Conservation (phyloP, 1,284 basidiomycete species). For the Laetiporus sulphureus region DNA sequence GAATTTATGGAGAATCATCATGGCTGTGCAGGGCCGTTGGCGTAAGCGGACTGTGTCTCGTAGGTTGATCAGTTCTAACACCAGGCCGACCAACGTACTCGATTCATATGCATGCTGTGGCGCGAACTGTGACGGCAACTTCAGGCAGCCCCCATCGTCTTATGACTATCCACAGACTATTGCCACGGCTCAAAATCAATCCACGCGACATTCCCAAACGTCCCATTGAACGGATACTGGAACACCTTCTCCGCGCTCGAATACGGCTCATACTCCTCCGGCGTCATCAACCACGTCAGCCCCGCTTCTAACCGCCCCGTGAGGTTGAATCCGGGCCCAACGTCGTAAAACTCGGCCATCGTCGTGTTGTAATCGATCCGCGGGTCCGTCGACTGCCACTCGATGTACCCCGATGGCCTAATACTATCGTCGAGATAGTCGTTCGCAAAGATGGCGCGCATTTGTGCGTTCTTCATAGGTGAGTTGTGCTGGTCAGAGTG, state of each 20-base stretch:
- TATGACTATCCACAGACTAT: too few relatives aligned
- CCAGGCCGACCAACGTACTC: too few relatives aligned
- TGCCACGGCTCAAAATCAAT: conserved; percentile 2
- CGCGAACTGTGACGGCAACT: too few relatives aligned
- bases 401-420: conserved; percentile 6
- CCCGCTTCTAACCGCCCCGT: conserved; percentile 3
- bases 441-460: conserved; percentile 6
- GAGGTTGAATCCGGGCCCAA: conserved; percentile 7
- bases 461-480: conserved; percentile 3
- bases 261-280: conserved; percentile 6
- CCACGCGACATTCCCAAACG: conserved; percentile 4
- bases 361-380: conserved; percentile 7
- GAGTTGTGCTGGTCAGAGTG: not conserved
- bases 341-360: conserved; percentile 5
- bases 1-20: too few relatives aligned
- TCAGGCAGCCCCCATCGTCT: too few relatives aligned
- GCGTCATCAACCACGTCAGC: conserved; percentile 3
- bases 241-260: conserved; percentile 5
- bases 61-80: too few relatives aligned
- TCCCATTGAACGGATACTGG: conserved; percentile 5
- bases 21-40: too few relatives aligned
- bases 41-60: too few relatives aligned
- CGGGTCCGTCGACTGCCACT: conserved; percentile 1
- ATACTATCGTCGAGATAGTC: conserved; percentile 5
- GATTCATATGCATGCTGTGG: too few relatives aligned